Evolutionary conservation across 2,329 filamentous ascomycete species (phyloP).

Genomic region (Knufia fluminis): DNA sequence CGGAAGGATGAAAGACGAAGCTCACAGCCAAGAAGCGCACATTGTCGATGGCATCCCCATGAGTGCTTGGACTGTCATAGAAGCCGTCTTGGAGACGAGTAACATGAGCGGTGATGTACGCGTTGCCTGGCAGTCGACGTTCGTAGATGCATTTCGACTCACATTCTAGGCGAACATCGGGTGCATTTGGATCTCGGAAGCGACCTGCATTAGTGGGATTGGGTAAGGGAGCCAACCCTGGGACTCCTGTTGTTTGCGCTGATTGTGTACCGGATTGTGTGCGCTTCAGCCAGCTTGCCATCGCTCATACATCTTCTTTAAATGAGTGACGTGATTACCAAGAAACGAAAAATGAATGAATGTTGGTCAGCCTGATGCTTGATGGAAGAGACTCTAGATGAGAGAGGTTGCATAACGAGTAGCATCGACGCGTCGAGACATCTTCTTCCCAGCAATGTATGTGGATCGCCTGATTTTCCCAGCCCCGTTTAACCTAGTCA

Average conservation of each 20-base stretch:
- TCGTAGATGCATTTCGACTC: conserved; percentile 42
- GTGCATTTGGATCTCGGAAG: conserved; percentile 28
- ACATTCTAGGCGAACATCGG: conserved; percentile 29
- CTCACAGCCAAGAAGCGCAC: conserved; percentile 42
- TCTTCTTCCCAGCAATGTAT: not conserved
- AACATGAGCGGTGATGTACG: conserved; percentile 42
- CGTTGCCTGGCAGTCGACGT: conserved; percentile 38
- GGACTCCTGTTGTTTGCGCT: not conserved
- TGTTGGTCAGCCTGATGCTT: not conserved
- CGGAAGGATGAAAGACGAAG: conserved; percentile 42
- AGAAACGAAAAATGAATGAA: not conserved
- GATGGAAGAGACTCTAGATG: not conserved
- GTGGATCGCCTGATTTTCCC: not conserved
- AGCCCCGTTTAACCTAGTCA: not conserved
- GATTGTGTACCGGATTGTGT: conserved; percentile 5
- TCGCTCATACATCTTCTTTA: conserved; percentile 1
- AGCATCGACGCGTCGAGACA: conserved; percentile 3
- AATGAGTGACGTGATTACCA: not conserved
- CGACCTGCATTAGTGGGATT: not conserved
- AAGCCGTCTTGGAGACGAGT: conserved; percentile 43
- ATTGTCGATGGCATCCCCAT: conserved; percentile 33
- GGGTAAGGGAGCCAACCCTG: not conserved
- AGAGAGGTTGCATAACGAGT: not conserved
- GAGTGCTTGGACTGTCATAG: conserved; percentile 35
- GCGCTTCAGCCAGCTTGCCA: conserved; percentile 9